phyloP scores from a whole-genome alignment of 2,329 filamentous ascomycete species.

The Exophiala sideris region DNA sequence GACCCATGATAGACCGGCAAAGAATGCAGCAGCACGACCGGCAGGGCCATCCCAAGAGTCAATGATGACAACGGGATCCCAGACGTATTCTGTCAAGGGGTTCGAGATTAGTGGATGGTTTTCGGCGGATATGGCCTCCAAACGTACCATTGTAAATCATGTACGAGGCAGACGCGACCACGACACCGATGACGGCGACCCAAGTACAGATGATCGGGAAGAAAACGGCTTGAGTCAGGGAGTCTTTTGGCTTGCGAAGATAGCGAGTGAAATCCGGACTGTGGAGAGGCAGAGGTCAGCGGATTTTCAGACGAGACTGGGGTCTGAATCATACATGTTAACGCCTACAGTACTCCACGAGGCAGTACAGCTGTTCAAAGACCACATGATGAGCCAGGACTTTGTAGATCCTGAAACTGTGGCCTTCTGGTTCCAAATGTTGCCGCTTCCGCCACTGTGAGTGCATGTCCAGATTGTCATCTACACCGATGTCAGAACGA shows the following conservation, averaged over 20 bases:
- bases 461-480: conserved; percentile 35
- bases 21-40: conserved; percentile 44
- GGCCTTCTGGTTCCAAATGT: conserved; percentile 45
- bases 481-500: too few relatives aligned
- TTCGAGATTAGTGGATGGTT: too few relatives aligned
- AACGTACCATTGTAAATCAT: neutral
- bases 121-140: too few relatives aligned
- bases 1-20: conserved; percentile 53
- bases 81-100: conserved; percentile 20
- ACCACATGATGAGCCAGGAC: conserved; percentile 39
- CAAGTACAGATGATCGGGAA: conserved; percentile 49
- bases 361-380: conserved; percentile 30
- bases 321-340: conserved; percentile 36
- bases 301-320: neutral
- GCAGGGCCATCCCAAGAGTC: conserved; percentile 33
- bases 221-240: conserved; percentile 41
- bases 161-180: conserved; percentile 1
- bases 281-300: too few relatives aligned
- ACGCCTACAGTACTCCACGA: conserved; percentile 36
- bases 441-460: conserved; percentile 47
- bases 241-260: conserved; percentile 33
- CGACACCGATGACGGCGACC: conserved; percentile 45
- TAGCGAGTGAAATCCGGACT: conserved; percentile 51
- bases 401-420: conserved; percentile 50
- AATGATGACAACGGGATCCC: conserved; percentile 44